phyloP scores from a whole-genome alignment of 2,329 filamentous ascomycete species.

The Colletotrichum graminicola region DNA sequence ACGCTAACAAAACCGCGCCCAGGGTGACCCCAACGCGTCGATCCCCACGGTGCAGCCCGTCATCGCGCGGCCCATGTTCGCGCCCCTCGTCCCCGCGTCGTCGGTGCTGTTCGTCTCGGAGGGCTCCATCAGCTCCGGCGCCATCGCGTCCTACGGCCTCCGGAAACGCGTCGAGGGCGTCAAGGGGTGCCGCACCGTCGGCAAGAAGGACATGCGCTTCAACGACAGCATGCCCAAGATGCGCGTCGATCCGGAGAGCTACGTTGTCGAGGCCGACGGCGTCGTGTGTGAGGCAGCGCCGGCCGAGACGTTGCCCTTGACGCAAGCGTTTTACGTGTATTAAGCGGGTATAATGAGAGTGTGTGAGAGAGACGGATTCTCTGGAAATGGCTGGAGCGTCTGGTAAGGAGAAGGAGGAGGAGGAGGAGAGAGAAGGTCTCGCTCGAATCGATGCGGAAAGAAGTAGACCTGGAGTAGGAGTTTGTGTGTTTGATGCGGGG shows the following conservation, averaged over 20 bases:
- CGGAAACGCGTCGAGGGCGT: slow-evolving; percentile 86
- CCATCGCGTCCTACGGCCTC: slow-evolving; percentile 78
- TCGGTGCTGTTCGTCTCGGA: slow-evolving; percentile 88
- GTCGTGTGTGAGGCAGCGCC: slow-evolving; percentile 80
- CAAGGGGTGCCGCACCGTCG: slow-evolving; percentile 77
- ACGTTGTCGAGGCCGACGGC: slow-evolving; percentile 88
- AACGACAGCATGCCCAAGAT: slow-evolving; percentile 88
- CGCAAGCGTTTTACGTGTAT: slow-evolving; percentile 83
- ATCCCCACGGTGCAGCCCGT: slow-evolving; percentile 92
- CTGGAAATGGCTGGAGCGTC: slow-evolving; percentile 41
- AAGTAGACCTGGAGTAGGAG: not conserved
- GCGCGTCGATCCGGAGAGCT: slow-evolving; percentile 92
- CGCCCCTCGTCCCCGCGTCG: slow-evolving; percentile 75
- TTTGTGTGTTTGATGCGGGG: slow-evolving; percentile 6
- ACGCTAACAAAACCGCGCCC: slow-evolving; percentile 9
- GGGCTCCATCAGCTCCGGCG: slow-evolving; percentile 75
- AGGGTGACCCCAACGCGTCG: slow-evolving; percentile 85
- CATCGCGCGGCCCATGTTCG: slow-evolving; percentile 89
- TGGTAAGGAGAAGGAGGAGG: not conserved
- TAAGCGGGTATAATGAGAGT: slow-evolving; percentile 51
- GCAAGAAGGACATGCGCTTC: slow-evolving; percentile 91
- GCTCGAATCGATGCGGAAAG: not conserved
- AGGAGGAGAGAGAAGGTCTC: not conserved
- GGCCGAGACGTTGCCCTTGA: slow-evolving; percentile 76
- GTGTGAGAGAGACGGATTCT: not conserved